Evolutionary conservation across 495 filamentous ascomycete species (phyloP), one percentile per base, ranked within the genome.

Genomic region (Talaromyces liani): DNA sequence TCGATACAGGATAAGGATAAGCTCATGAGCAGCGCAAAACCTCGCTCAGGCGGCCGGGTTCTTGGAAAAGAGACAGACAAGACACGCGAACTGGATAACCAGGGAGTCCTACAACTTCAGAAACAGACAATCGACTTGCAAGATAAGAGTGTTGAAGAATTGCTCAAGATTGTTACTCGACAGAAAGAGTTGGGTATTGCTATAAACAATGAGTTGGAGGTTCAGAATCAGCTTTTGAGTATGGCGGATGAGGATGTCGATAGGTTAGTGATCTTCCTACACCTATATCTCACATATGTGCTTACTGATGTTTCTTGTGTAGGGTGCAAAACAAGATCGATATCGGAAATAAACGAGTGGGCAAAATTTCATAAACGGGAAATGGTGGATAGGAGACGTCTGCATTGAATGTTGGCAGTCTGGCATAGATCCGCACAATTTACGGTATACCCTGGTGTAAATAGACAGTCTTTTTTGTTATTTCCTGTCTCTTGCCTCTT

Each of bases 41-140:
- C 60, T 61, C 73, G 36, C 63, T 65, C 8, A 65, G 73, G 55
- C 67, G 56, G 56, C 84, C 6, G 85, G 24, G 90, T 97, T 4
- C 79, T 98, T 6, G 95, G 95, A 0, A 87, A 88, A 54, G 94
- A 99, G 74, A 98, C 91, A 49, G 90, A 92, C 63, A 80, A 83
- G 63, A 98, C 94, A 54, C 77, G 93, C 45, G 92, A 96, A 76
- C 75, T 94, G 63, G 94, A 97, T 70, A 99, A 99, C 69, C 76
- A 85, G 33, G 94, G 93, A 0, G 89, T 99, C 47, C 65, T 97
- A 70, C 87, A 92, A 80, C 72, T 98, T 70, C 92, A 97, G 73
- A 77, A 82, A 64, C 85, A 93, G 72, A 84, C 88, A 71, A 95
- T 98, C 86, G 62, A 83, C 45, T 87, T 93, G 66, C 94, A 99